These are phyloP conservation scores for Bipolaris victoriae DNA, from an alignment of 2,329 filamentous ascomycete genomes.

Conservation along the genomic window DNA sequence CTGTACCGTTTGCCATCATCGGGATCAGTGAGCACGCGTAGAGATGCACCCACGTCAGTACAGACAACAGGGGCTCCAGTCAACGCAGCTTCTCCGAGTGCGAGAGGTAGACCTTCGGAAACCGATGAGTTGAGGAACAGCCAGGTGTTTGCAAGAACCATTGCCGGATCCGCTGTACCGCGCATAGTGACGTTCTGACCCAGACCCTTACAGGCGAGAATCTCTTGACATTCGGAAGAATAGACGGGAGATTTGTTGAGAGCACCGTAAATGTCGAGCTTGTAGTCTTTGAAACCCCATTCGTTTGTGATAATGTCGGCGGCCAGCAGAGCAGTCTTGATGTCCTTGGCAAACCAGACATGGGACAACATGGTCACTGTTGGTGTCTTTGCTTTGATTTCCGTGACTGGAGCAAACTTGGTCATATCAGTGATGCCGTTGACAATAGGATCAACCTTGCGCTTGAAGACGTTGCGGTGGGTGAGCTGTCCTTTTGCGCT, in stretches of 20 bases:
- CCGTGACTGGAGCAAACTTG: conserved; percentile 65
- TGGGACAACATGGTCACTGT: conserved; percentile 71
- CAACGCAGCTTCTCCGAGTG: conserved; percentile 63
- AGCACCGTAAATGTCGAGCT: conserved; percentile 67
- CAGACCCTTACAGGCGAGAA: conserved; percentile 63
- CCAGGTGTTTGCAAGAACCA: conserved; percentile 53
- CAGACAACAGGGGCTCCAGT: conserved; percentile 63
- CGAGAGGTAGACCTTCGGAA: conserved; percentile 62
- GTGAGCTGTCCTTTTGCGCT: conserved; percentile 63
- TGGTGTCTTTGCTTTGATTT: conserved; percentile 63
- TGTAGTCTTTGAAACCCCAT: conserved; percentile 70
- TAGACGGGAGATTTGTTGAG: conserved; percentile 68
- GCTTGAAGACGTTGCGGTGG: conserved; percentile 62
- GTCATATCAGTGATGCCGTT: conserved; percentile 71
- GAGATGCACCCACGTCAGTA: conserved; percentile 63
- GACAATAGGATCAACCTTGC: conserved; percentile 69
- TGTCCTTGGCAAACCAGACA: conserved; percentile 65
- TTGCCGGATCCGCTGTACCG: conserved; percentile 62
- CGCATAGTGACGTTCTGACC: conserved; percentile 58
- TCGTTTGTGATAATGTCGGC: conserved; percentile 70
- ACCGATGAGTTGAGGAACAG: conserved; percentile 62
- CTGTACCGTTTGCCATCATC: conserved; percentile 59
- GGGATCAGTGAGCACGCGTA: conserved; percentile 62
- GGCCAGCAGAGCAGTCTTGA: conserved; percentile 68
- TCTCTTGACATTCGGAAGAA: conserved; percentile 64